phyloP scores from a whole-genome alignment of 2,329 filamentous ascomycete species.

The Trichoderma cornu-damae region DNA sequence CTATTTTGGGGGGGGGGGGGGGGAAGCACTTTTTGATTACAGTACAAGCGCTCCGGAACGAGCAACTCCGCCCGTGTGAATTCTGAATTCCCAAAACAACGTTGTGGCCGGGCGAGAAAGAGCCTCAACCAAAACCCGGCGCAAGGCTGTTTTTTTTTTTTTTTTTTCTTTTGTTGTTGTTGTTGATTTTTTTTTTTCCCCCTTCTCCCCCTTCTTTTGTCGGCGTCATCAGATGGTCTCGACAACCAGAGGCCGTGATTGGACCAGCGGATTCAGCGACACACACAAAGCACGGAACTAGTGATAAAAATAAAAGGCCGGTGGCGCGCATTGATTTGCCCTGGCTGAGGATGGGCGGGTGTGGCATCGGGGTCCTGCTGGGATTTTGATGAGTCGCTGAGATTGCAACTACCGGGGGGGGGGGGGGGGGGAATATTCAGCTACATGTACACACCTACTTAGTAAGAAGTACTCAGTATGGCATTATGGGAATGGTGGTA shows the following conservation, averaged over 20 bases:
- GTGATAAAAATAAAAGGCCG: slow-evolving; percentile 4
- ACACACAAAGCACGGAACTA: slow-evolving; percentile 2
- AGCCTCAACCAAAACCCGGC: background rate
- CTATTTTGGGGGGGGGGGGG: too few species aligned
- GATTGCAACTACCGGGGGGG: slow-evolving; percentile 12
- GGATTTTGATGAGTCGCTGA: slow-evolving; percentile 15
- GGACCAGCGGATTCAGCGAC: slow-evolving; percentile 4
- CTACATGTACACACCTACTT: too few species aligned
- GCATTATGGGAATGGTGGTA: too few species aligned
- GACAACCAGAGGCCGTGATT: slow-evolving; percentile 4
- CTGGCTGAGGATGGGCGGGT: slow-evolving; percentile 3
- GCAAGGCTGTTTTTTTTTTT: background rate
- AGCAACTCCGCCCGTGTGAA: too few species aligned
- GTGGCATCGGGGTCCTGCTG: slow-evolving; percentile 9
- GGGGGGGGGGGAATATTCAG: background rate
- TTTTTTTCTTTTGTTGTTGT: background rate
- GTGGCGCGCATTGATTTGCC: slow-evolving; percentile 15
- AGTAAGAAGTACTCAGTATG: too few species aligned
- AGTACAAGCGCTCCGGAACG: background rate
- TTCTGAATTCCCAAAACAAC: too few species aligned
- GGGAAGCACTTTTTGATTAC: too few species aligned
- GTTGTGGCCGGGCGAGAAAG: background rate
- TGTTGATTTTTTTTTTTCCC: background rate
- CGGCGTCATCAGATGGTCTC: slow-evolving; percentile 3
- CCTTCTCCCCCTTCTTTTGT: background rate